Evolutionary conservation across 257 asterid genomes (phyloP).

Genomic region (Ilex aquifolium): DNA sequence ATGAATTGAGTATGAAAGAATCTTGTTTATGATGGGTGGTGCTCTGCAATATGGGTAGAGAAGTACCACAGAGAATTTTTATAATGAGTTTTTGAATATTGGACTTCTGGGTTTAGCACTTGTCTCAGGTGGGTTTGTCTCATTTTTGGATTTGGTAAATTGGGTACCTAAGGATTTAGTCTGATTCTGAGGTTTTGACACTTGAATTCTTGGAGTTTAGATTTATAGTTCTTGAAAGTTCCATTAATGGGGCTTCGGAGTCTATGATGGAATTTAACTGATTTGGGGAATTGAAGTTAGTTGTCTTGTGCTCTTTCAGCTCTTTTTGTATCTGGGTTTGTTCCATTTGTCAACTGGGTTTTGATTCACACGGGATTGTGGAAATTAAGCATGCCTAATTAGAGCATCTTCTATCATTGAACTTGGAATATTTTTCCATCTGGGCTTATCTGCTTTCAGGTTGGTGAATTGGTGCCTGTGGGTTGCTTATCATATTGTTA

Average conservation of each 20-base stretch:
- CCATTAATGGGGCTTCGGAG: not conserved
- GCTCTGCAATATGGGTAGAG: too few relatives aligned
- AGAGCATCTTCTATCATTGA: not conserved
- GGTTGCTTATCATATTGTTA: not conserved
- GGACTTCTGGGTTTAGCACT: not conserved
- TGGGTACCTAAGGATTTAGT: not conserved
- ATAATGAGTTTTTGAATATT: too few relatives aligned
- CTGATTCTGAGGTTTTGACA: not conserved
- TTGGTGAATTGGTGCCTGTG: too few relatives aligned
- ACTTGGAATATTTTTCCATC: not conserved
- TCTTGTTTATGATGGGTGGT: too few relatives aligned
- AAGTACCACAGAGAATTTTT: too few relatives aligned
- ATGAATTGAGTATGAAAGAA: too few relatives aligned
- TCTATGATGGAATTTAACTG: too few relatives aligned
- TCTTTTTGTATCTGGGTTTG: not conserved
- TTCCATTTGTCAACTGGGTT: not conserved
- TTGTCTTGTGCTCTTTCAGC: not conserved
- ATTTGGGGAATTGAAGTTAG: not conserved
- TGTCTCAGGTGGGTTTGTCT: not conserved
- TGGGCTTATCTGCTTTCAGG: not conserved
- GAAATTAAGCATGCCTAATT: not conserved
- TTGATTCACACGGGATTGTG: not conserved
- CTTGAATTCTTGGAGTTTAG: not conserved
- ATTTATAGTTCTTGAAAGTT: not conserved
- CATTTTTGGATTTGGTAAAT: not conserved